phyloP scores from a whole-genome alignment of 1,284 basidiomycete genomes.

The Earliella scabrosa region DNA sequence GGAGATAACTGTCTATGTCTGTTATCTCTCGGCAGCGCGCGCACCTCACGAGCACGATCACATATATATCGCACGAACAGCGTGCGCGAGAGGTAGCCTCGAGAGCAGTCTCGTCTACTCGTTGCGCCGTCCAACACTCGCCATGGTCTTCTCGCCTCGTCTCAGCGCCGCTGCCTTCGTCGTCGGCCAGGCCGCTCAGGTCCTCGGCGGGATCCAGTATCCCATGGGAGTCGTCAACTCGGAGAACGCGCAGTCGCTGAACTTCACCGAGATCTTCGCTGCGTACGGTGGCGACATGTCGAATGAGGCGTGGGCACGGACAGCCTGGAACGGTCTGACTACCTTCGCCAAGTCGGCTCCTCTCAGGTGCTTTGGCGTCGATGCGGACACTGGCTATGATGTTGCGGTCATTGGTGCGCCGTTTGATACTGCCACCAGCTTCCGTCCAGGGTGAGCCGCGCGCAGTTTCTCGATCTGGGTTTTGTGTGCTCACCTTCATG shows the following conservation, averaged over 20 bases:
- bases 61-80: background rate
- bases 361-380: conserved; percentile 36
- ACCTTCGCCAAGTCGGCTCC: conserved; percentile 35
- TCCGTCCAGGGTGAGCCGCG: conserved; percentile 35
- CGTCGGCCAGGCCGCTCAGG: conserved; percentile 7
- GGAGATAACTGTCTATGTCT: conserved; percentile 11
- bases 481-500: background rate
- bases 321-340: conserved; percentile 36
- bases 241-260: conserved; percentile 14
- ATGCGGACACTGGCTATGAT: conserved; percentile 33
- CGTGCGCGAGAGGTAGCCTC: background rate
- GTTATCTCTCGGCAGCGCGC: conserved; percentile 9
- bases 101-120: background rate
- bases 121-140: background rate
- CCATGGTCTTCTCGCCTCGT: conserved; percentile 8
- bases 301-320: conserved; percentile 27
- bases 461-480: too few relatives aligned
- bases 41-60: background rate
- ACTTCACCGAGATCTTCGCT: conserved; percentile 34
- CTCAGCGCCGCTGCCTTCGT: background rate
- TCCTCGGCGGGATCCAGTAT: conserved; percentile 16
- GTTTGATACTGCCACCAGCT: conserved; percentile 41
- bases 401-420: conserved; percentile 41
- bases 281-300: conserved; percentile 21
- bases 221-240: conserved; percentile 14